Base-by-base conservation (phyloP, 140 eudicot genomes). In the Stevia rebaudiana region DNA sequence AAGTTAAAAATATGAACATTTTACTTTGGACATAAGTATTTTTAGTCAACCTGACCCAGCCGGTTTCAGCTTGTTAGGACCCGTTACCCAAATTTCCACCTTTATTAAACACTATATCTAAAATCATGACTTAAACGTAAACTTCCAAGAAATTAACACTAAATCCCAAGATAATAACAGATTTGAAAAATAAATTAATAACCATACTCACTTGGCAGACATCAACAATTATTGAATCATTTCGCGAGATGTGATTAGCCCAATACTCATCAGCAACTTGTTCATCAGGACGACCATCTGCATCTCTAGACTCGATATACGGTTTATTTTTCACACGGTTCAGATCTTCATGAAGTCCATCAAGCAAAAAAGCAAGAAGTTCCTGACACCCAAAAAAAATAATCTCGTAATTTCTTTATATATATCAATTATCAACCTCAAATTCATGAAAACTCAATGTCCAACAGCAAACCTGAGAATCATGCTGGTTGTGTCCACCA, bases 201-300 rank as follows among this genome's bases (percentile, higher is more conserved):
- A 67, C 19, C 19, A n/a, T 66, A 61, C 86, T 84, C 67, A 92
- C 98, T 77, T 88, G 98, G 78, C 98, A 92, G 24, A 92, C 98
- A 83, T 92, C 98, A 69, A 92, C 98, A 74, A 92, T 92, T 40
- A 92, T 88, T 37, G 98, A 92, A 88, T 92, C 95, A 61, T 92
- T 92, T 49, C 98, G 96, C 52, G 98, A 87, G 68, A 83, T 83
- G 78, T 92, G 98, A 83, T 88, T 92, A 8, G 96, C 88, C 98
- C 98, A 92, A 54, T 92, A 92, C 78, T 92, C 98, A 56, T 92
- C 96, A 47, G 98, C 98, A 75, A 92, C 95, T 77, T 88, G 95
- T 82, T 92, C 98, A 71, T 92, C 98, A 31, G 98, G 98, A 46
- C 96, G 81, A 42, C 95, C 98, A 65, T 92, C 98, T 51, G 96